phyloP scores from a whole-genome alignment of 257 asterid genomes.

The Ajuga chamaepitys region DNA sequence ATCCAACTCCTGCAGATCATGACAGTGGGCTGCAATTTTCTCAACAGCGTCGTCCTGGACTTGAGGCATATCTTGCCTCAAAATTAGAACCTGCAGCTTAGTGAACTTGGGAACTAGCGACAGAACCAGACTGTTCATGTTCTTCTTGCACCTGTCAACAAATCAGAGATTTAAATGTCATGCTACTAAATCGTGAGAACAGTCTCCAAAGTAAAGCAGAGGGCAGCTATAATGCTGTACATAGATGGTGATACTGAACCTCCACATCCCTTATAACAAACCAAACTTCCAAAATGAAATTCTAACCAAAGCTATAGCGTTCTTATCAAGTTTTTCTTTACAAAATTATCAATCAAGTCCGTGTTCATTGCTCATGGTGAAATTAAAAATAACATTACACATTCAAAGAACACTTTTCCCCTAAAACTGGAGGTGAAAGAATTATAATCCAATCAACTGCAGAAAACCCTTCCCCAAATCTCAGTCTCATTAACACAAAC shows the following conservation, averaged over 20 bases:
- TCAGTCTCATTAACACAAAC: background rate
- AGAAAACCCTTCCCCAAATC: too few species aligned
- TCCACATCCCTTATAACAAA: background rate
- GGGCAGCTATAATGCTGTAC: background rate
- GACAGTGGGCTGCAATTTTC: constrained; percentile 55
- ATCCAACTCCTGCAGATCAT: constrained; percentile 77
- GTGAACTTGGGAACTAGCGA: constrained; percentile 70
- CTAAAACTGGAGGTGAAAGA: background rate
- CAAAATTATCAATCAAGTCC: background rate
- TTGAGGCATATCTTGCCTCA: constrained; percentile 84
- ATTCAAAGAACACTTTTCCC: background rate
- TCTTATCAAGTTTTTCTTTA: background rate
- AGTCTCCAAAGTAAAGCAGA: too few species aligned
- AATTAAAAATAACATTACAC: background rate
- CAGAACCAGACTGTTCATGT: constrained; percentile 71
- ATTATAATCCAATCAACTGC: background rate
- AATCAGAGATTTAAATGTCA: background rate
- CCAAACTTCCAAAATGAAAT: too few species aligned
- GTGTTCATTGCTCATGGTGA: background rate
- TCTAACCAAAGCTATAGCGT: too few species aligned
- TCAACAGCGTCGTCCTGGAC: constrained; percentile 75
- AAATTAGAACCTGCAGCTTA: constrained; percentile 53
- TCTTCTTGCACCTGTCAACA: constrained; percentile 78
- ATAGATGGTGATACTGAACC: background rate
- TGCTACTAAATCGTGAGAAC: too few species aligned